phyloP scores from a whole-genome alignment of 345 rosid species.

The Garcia nutans region DNA sequence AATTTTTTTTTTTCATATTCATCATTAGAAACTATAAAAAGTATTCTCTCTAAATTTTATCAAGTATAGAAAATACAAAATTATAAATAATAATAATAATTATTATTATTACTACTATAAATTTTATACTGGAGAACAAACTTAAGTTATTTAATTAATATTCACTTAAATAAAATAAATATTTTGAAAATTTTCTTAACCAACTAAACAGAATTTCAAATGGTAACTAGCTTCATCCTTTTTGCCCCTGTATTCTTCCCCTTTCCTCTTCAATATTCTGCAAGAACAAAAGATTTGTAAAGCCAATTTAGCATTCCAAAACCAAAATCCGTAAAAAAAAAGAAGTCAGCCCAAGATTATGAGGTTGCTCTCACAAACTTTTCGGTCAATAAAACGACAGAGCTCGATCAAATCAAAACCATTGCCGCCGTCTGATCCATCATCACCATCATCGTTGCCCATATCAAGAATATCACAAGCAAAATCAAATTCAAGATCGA shows the following conservation, averaged over 20 bases:
- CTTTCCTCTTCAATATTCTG: neutral
- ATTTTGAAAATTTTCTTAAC: neutral
- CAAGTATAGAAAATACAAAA: too few relatives aligned
- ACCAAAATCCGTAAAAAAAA: neutral
- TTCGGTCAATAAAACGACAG: conserved; percentile 52
- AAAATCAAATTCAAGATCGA: too few relatives aligned
- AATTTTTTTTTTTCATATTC: too few relatives aligned
- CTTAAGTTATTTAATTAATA: too few relatives aligned
- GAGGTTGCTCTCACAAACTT: conserved; percentile 48
- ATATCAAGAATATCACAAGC: conserved; percentile 13
- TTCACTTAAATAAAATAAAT: too few relatives aligned
- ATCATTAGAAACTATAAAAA: too few relatives aligned
- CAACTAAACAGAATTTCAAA: neutral
- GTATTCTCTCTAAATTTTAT: too few relatives aligned
- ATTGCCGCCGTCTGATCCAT: conserved; percentile 20
- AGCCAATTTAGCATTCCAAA: neutral
- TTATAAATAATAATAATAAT: too few relatives aligned
- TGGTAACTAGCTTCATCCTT: neutral
- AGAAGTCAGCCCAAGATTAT: conserved; percentile 17
- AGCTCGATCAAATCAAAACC: conserved; percentile 10
- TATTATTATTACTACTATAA: too few relatives aligned
- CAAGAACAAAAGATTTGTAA: too few relatives aligned
- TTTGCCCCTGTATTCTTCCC: neutral
- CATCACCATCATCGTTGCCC: conserved; percentile 21
- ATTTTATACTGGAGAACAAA: too few relatives aligned